Percentiles rank a stretch among this genome's conserved stretches.
These are phyloP conservation scores for Begonia fuchsioides DNA, from an alignment of 306 rosid genomes.

Conservation along the genomic window DNA sequence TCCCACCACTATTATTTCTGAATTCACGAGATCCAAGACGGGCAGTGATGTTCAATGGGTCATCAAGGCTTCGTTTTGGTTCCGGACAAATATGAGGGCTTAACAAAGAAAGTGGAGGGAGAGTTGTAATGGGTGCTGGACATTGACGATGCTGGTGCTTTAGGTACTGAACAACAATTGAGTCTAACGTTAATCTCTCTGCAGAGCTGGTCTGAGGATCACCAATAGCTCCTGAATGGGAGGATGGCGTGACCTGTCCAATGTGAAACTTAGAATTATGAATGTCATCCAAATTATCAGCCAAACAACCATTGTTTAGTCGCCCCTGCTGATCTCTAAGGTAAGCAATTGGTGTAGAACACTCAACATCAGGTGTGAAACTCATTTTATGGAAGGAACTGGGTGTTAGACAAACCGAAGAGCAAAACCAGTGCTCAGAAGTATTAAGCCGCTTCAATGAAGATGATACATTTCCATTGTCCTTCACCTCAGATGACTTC, in stretches of 20 bases:
- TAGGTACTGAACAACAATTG: constrained; percentile 82
- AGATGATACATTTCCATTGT: constrained; percentile 30
- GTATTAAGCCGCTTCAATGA: constrained; percentile 54
- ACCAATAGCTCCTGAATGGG: constrained; percentile 32
- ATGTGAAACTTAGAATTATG: constrained; percentile 27
- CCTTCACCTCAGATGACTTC: constrained; percentile 59
- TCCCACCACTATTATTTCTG: constrained; percentile 59
- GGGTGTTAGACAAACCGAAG: constrained; percentile 61
- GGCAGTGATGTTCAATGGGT: constrained; percentile 79
- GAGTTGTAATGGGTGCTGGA: constrained; percentile 95
- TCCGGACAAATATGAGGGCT: constrained; percentile 96
- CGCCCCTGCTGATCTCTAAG: constrained; percentile 46
- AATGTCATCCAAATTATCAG: constrained; percentile 52
- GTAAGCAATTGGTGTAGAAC: constrained; percentile 38
- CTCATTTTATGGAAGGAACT: constrained; percentile 34
- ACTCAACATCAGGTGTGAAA: constrained; percentile 40
- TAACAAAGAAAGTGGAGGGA: constrained; percentile 85
- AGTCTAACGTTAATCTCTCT: constrained; percentile 74
- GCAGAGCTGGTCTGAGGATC: constrained; percentile 58
- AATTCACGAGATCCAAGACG: constrained; percentile 91
- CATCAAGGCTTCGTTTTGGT: constrained; percentile 85
- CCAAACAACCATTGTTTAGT: constrained; percentile 11
- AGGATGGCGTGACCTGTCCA: constrained; percentile 40
- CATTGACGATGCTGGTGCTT: constrained; percentile 99
- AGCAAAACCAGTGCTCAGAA: constrained; percentile 61